phyloP scores from a whole-genome alignment of 495 filamentous ascomycete species.

The Neurospora terricola region DNA sequence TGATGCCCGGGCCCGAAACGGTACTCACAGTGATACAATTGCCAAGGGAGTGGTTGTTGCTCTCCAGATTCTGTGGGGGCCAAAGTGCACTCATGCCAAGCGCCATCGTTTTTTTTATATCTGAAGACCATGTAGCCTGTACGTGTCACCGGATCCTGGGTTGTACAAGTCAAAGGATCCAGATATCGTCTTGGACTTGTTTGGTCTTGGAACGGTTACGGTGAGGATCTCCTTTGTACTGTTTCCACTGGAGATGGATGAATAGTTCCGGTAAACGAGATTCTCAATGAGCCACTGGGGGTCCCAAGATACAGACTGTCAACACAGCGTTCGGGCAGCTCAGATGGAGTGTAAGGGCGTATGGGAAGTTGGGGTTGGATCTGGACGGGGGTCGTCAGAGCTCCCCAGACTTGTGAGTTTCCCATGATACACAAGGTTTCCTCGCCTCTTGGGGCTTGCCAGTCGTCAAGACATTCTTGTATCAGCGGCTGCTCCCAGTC shows the following conservation, averaged over 20 bases:
- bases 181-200: neutral
- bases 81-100: slow-evolving; percentile 8
- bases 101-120: slow-evolving; percentile 7
- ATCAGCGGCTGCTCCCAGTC: slow-evolving; percentile 12
- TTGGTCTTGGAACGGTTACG: neutral
- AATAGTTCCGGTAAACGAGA: slow-evolving; percentile 6
- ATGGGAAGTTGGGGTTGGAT: slow-evolving; percentile 15
- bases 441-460: slow-evolving; percentile 7
- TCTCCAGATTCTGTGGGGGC: neutral
- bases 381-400: slow-evolving; percentile 8
- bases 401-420: slow-evolving; percentile 13
- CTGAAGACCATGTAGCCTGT: neutral
- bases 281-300: slow-evolving; percentile 13
- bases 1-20: slow-evolving; percentile 2
- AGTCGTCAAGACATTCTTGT: slow-evolving; percentile 13
- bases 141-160: slow-evolving; percentile 11
- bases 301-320: slow-evolving; percentile 9
- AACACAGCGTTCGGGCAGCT: slow-evolving; percentile 7
- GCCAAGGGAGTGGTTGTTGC: slow-evolving; percentile 7
- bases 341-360: slow-evolving; percentile 9
- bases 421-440: slow-evolving; percentile 16
- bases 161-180: slow-evolving; percentile 12
- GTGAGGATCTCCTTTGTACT: neutral
- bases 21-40: slow-evolving; percentile 11
- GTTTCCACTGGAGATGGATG: neutral